Percentiles rank a stretch among this genome's conserved stretches.
Evolutionary conservation across 2,329 filamentous ascomycete species (phyloP).

Genomic region (Annulohypoxylon truncatum): DNA sequence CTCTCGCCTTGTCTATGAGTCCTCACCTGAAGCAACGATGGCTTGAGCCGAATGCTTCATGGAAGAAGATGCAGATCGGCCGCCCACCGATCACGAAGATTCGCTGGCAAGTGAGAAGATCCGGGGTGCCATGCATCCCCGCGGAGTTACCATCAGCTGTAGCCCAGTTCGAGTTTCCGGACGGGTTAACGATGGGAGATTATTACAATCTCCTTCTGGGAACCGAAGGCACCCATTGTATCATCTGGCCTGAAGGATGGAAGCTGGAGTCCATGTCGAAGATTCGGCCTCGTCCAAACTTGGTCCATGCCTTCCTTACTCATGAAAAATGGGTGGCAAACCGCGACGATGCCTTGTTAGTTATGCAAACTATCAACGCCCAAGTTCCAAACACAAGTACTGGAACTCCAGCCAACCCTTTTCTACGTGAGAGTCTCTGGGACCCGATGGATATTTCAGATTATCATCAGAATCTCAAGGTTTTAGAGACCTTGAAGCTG

Average conservation of each 20-base stretch:
- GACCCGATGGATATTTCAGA: too few species aligned
- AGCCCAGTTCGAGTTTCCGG: not conserved
- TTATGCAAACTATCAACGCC: too few species aligned
- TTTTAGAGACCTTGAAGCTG: too few species aligned
- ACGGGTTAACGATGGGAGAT: not conserved
- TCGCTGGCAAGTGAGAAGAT: not conserved
- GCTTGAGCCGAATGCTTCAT: not conserved
- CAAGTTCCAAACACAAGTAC: too few species aligned
- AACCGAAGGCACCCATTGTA: not conserved
- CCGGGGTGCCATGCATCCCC: not conserved
- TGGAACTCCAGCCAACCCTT: too few species aligned
- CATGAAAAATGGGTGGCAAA: not conserved
- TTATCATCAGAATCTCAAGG: too few species aligned
- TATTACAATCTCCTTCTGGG: not conserved
- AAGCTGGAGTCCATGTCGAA: not conserved
- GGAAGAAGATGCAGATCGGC: conserved; percentile 7
- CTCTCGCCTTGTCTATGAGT: not conserved
- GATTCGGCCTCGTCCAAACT: not conserved
- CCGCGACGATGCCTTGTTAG: not conserved
- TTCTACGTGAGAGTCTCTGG: too few species aligned
- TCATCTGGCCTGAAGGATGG: not conserved
- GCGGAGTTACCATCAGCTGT: not conserved
- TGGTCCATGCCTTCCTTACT: not conserved
- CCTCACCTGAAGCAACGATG: not conserved
- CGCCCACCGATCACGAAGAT: conserved; percentile 3